Conservation (phyloP, 805 yeast species). For the Ogataea minuta region DNA sequence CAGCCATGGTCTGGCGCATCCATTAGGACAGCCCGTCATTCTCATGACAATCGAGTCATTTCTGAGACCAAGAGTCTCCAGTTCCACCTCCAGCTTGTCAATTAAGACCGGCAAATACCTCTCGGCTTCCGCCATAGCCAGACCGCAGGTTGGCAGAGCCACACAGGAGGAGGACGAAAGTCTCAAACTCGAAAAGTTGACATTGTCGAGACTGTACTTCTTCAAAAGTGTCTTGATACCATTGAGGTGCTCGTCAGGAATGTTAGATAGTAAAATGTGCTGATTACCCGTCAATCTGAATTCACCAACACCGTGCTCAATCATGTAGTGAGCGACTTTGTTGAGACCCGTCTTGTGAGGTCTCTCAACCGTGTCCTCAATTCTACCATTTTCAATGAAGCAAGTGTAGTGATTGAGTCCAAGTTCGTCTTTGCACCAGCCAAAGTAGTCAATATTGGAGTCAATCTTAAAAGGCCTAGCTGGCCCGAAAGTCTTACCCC, state of each 20-base stretch:
- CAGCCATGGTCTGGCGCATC: constrained; percentile 98
- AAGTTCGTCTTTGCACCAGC: constrained; percentile 86
- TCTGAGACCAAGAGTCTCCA: constrained; percentile 89
- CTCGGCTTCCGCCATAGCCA: constrained; percentile 98
- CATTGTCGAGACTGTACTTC: constrained; percentile 78
- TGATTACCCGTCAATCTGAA: constrained; percentile 96
- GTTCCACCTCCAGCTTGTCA: constrained; percentile 75
- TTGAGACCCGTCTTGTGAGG: constrained; percentile 87
- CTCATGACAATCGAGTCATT: constrained; percentile 95
- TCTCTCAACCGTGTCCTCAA: constrained; percentile 85
- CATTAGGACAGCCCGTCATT: constrained; percentile 99
- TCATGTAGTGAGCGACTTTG: constrained; percentile 70
- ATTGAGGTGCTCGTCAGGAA: constrained; percentile 66
- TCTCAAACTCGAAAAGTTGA: constrained; percentile 79
- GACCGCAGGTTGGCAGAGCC: constrained; percentile 97
- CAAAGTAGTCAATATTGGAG: constrained; percentile 87
- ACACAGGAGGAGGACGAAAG: constrained; percentile 95
- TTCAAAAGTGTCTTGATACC: constrained; percentile 62
- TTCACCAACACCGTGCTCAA: constrained; percentile 63
- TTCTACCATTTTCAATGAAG: constrained; percentile 94
- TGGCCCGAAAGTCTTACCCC: constrained; percentile 73
- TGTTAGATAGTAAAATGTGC: constrained; percentile 75
- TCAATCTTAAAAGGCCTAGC: constrained; percentile 73
- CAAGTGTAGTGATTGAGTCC: constrained; percentile 89
- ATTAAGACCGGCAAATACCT: constrained; percentile 83